Conservation (phyloP, 129 eudicot species). For the Daucus carota region DNA sequence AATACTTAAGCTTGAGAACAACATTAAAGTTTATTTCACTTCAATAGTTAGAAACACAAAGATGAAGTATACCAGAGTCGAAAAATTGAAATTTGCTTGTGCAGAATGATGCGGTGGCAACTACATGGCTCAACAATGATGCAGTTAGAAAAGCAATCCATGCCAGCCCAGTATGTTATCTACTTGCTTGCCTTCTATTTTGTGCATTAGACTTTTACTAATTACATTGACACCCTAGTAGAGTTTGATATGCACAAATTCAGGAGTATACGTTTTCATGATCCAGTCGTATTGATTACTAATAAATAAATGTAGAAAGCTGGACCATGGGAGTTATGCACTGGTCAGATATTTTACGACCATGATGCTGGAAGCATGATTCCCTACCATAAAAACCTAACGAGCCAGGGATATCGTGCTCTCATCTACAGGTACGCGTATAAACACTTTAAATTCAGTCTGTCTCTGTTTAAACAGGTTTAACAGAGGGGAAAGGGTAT, state of each 20-base stretch:
- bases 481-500: too few relatives aligned
- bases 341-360: background rate
- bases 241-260: too few relatives aligned
- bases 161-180: conserved; percentile 27
- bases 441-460: background rate
- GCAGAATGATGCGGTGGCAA: conserved; percentile 48
- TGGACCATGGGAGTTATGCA: conserved; percentile 36
- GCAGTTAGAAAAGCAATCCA: conserved; percentile 40
- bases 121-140: conserved; percentile 36
- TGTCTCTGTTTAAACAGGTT: background rate
- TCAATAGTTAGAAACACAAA: background rate
- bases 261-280: background rate
- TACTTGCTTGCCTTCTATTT: background rate
- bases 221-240: background rate
- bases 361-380: conserved; percentile 62
- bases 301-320: conserved; percentile 12
- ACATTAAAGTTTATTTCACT: background rate
- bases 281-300: background rate
- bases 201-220: background rate
- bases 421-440: conserved; percentile 38
- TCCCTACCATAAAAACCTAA: conserved; percentile 39
- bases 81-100: background rate
- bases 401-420: conserved; percentile 34
- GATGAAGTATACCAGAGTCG: background rate
- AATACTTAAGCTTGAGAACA: background rate